Evolutionary conservation across 192 early-diverging fungal species (phyloP), one percentile per base, ranked within the genome.

Genomic region (Rhizoclosmatium globosum): DNA sequence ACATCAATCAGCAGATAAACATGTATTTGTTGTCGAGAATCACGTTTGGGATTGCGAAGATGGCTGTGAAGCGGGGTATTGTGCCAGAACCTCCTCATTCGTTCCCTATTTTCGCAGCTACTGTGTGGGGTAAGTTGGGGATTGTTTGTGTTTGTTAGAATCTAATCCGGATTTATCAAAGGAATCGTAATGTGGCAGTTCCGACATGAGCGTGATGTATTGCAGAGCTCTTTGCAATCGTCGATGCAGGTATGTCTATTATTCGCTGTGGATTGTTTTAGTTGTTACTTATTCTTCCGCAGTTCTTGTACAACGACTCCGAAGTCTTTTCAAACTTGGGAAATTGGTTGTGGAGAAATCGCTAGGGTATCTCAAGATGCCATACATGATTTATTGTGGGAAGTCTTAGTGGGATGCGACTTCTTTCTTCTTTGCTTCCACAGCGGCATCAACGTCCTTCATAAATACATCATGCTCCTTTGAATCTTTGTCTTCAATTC

Each of bases 1-100:
- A 92, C 82, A 90, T 99, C 80, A 99, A 99, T 85, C 93, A 97
- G 79, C 97, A 99, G 90, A 99, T 99, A 74, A 92, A 95, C 0
- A 84, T 98, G 62, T 99, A 99, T 75, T 84, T 99, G 53, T 97
- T 99, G 81, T 97, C 96, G 21, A 92, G 97, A 39, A 92, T 99
- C 56, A 82, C 93, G 79, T 88, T 96, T 79, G 97, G 95, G 4
- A 74, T 96, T 43, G 95, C 94, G 68, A 95, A 95, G 83, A 73
- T 95, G 45, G 88, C 88, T 3, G 91, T 95, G 47, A 91, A 95
- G 86, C 87, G 90, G 47, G 80, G 86, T 71, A 68, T 87, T 43
- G 83, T 98, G 45, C 83, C 92, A n/a, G 92, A 90, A 47, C 95
- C 96, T 42, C 80, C 87, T 41, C 86, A 93, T 66, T 90, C 95